phyloP scores from a whole-genome alignment of 2,329 filamentous ascomycete species.

The Fusarium paranaense region DNA sequence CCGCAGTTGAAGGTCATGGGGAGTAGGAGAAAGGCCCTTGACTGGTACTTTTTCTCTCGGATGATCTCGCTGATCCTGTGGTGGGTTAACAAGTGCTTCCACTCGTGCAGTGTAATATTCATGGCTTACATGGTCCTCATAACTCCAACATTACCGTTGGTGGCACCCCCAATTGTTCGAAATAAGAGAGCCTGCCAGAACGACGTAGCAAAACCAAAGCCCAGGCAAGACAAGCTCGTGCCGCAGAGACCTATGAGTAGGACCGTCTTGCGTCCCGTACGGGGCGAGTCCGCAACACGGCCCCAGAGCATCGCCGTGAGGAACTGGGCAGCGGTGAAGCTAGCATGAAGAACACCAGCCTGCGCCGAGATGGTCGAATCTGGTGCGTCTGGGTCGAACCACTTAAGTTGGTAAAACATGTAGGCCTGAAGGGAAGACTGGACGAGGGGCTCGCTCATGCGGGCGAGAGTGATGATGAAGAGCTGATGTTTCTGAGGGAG shows the following conservation, averaged over 20 bases:
- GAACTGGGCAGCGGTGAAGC: slow-evolving; percentile 86
- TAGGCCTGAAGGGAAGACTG: slow-evolving; percentile 82
- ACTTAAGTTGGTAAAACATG: slow-evolving; percentile 90
- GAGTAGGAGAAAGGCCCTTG: slow-evolving; percentile 78
- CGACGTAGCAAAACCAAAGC: slow-evolving; percentile 74
- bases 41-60: slow-evolving; percentile 73
- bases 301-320: slow-evolving; percentile 88
- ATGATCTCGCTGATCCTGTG: slow-evolving; percentile 74
- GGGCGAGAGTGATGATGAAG: slow-evolving; percentile 79
- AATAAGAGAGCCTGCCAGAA: slow-evolving; percentile 80
- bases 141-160: slow-evolving; percentile 79
- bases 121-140: slow-evolving; percentile 75
- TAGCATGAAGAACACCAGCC: slow-evolving; percentile 80
- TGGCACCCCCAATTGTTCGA: slow-evolving; percentile 76
- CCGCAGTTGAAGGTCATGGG: slow-evolving; percentile 81
- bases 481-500: slow-evolving; percentile 84
- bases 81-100: background rate
- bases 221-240: slow-evolving; percentile 56
- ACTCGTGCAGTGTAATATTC: background rate
- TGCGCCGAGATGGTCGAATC: slow-evolving; percentile 78
- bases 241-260: slow-evolving; percentile 81
- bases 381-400: slow-evolving; percentile 69
- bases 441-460: slow-evolving; percentile 84
- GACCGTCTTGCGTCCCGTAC: slow-evolving; percentile 79
- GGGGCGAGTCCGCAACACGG: slow-evolving; percentile 71